Evolutionary conservation across 805 yeast genomes (phyloP).

Genomic region (Pichia deserticola): DNA sequence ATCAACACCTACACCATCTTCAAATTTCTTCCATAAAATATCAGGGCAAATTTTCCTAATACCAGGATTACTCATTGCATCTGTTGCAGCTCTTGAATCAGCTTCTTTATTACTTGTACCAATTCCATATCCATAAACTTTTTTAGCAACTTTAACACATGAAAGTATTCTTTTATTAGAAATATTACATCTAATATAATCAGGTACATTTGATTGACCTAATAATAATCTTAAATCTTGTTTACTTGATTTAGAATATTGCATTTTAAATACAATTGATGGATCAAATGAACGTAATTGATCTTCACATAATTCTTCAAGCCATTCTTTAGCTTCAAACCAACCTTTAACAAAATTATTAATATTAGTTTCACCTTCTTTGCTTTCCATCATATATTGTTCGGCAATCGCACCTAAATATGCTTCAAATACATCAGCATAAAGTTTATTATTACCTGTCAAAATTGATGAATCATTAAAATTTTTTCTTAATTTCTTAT

Average conservation of each 20-base stretch:
- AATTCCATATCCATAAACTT: constrained; percentile 61
- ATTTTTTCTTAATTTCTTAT: constrained; percentile 42
- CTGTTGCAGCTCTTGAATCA: constrained; percentile 76
- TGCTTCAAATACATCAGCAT: constrained; percentile 92
- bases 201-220: constrained; percentile 47
- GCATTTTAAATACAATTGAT: constrained; percentile 9
- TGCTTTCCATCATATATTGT: constrained; percentile 32
- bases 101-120: constrained; percentile 71
- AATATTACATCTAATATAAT: constrained; percentile 32
- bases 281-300: constrained; percentile 12
- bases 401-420: constrained; percentile 78
- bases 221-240: constrained; percentile 51
- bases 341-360: constrained; percentile 32
- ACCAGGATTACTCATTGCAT: constrained; percentile 33
- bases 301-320: constrained; percentile 40
- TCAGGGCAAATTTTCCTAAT: constrained; percentile 9
- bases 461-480: constrained; percentile 34
- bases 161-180: constrained; percentile 23
- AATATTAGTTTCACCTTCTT: constrained; percentile 41
- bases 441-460: constrained; percentile 57
- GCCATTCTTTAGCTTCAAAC: constrained; percentile 48
- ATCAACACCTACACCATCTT: constrained; percentile 9
- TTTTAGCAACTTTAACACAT: constrained; percentile 56
- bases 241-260: constrained; percentile 31
- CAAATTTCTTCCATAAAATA: constrained; percentile 11